Conservation (phyloP, 2,329 filamentous ascomycete species). For the Podosphaera xanthii region DNA sequence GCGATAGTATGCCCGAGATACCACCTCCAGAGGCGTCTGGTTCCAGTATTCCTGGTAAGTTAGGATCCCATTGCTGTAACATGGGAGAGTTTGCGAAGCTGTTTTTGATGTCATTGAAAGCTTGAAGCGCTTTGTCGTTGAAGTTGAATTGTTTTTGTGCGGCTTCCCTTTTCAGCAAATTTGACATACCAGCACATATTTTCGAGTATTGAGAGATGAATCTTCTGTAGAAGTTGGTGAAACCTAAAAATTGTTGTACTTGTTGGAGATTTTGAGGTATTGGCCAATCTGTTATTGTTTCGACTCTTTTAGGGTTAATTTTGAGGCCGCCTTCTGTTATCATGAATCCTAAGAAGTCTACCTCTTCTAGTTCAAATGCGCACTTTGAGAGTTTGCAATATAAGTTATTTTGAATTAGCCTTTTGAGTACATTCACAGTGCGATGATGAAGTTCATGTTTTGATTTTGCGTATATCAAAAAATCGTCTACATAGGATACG, state of each 20-base stretch:
- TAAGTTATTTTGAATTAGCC: not conserved
- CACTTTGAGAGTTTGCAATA: constrained; percentile 1
- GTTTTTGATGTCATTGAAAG: not conserved
- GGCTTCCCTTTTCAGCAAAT: not conserved
- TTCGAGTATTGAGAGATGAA: not conserved
- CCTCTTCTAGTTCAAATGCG: not conserved
- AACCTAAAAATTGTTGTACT: constrained; percentile 1
- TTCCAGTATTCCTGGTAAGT: constrained; percentile 1
- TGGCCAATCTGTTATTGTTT: not conserved
- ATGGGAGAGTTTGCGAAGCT: not conserved
- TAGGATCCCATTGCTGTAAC: not conserved
- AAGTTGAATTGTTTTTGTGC: not conserved
- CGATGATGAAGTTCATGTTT: not conserved
- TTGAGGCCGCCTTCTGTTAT: not conserved
- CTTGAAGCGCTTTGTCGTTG: not conserved
- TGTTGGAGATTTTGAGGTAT: not conserved
- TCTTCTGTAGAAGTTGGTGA: constrained; percentile 1
- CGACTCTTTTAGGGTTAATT: not conserved
- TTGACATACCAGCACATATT: not conserved
- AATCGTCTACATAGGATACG: not conserved
- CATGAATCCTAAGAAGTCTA: not conserved
- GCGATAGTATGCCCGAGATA: not conserved
- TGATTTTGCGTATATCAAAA: not conserved
- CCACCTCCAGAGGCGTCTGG: not conserved
- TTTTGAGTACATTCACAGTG: not conserved